Evolutionary conservation across 805 yeast genomes (phyloP).

Genomic region (Lipomyces kockii): DNA sequence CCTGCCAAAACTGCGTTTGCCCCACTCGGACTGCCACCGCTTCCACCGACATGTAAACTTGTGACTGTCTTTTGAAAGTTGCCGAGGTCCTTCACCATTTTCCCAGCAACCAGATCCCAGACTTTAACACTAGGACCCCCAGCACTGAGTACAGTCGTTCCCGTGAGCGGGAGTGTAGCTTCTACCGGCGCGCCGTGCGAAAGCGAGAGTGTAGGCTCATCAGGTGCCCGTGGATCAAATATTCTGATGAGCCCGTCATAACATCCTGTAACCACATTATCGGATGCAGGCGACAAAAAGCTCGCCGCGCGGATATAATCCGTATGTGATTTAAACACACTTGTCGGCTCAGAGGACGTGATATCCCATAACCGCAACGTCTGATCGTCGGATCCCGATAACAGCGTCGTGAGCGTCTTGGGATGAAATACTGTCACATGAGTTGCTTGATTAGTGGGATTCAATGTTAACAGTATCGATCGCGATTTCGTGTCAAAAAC

Average conservation of each 20-base stretch:
- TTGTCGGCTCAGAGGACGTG: conserved; percentile 75
- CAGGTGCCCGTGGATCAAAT: conserved; percentile 73
- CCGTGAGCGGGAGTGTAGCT: conserved; percentile 73
- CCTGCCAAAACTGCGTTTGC: conserved; percentile 88
- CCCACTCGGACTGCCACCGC: conserved; percentile 26
- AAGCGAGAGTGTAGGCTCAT: conserved; percentile 62
- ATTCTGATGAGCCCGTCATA: conserved; percentile 87
- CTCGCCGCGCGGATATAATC: conserved; percentile 85
- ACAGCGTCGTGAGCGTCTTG: conserved; percentile 67
- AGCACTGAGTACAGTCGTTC: conserved; percentile 74
- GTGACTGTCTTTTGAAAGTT: conserved; percentile 90
- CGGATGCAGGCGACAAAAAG: conserved; percentile 72
- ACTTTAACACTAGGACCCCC: conserved; percentile 83
- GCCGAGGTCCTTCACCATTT: conserved; percentile 67
- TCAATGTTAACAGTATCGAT: conserved; percentile 74
- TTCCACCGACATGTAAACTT: conserved; percentile 25
- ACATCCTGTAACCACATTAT: conserved; percentile 87
- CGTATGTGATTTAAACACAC: conserved; percentile 71
- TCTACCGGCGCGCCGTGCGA: conserved; percentile 85
- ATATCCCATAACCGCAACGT: conserved; percentile 87
- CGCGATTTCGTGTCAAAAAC: conserved; percentile 85
- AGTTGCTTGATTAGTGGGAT: conserved; percentile 85
- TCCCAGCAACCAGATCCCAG: conserved; percentile 89
- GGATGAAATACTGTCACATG: conserved; percentile 95
- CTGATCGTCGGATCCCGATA: conserved; percentile 92